phyloP scores from a whole-genome alignment of 2,329 filamentous ascomycete genomes.

The Hypoxylon sp. region DNA sequence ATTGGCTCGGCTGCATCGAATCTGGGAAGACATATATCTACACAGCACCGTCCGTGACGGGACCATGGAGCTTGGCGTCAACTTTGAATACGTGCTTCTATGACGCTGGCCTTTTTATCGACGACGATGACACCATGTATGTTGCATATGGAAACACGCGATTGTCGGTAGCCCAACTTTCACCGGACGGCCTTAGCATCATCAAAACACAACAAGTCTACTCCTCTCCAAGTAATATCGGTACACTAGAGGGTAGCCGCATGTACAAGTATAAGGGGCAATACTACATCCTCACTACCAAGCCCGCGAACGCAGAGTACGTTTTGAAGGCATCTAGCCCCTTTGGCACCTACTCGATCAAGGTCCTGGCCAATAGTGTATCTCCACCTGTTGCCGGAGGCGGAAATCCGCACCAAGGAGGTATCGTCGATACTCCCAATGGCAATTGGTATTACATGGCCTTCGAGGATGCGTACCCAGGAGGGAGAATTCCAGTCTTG shows the following conservation, averaged over 20 bases:
- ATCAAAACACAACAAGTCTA: conserved; percentile 54
- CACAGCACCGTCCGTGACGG: conserved; percentile 60
- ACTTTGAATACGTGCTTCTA: conserved; percentile 19
- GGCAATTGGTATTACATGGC: conserved; percentile 19
- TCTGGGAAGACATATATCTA: conserved; percentile 68
- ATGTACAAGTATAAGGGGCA: conserved; percentile 16
- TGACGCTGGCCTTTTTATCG: conserved; percentile 13
- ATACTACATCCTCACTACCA: conserved; percentile 17
- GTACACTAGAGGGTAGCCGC: conserved; percentile 44
- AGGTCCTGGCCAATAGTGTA: conserved; percentile 8
- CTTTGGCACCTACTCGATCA: conserved; percentile 12
- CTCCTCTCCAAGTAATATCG: conserved; percentile 27
- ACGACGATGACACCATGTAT: conserved; percentile 24
- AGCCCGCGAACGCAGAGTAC: conserved; percentile 6
- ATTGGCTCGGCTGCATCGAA: conserved; percentile 69
- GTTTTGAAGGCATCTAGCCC: conserved; percentile 14
- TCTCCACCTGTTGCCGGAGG: background rate
- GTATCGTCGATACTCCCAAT: conserved; percentile 18
- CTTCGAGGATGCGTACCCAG: conserved; percentile 18
- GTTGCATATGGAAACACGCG: conserved; percentile 18
- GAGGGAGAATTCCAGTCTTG: conserved; percentile 8
- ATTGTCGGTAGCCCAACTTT: conserved; percentile 18
- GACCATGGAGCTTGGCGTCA: conserved; percentile 60
- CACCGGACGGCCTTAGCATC: conserved; percentile 13
- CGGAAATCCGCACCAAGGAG: conserved; percentile 18